Percentiles rank a stretch among this genome's conserved stretches.
Evolutionary conservation across 768 basidiomycete genomes (phyloP).

Genomic region (Lepiota brunneoincarnata): DNA sequence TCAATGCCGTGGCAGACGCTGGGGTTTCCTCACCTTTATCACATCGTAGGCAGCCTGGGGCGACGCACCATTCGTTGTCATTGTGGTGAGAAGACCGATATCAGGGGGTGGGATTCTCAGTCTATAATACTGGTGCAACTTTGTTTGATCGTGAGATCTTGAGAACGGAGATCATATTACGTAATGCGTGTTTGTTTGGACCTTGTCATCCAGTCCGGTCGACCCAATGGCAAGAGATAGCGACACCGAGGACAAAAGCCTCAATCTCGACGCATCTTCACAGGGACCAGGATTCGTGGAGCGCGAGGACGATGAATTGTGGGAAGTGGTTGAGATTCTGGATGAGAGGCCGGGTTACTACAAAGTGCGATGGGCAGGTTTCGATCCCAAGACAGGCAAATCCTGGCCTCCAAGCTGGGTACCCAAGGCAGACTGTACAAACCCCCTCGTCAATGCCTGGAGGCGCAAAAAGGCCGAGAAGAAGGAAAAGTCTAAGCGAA

Average conservation of each 20-base stretch:
- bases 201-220: no score
- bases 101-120: no score
- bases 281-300: constrained; percentile 48
- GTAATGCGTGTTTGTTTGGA: no score
- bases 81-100: no score
- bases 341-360: constrained; percentile 52
- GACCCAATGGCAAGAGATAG: no score
- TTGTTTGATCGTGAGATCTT: no score
- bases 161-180: no score
- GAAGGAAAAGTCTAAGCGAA: constrained; percentile 33
- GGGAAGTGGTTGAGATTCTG: constrained; percentile 64
- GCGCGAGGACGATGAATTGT: constrained; percentile 56
- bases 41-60: no score
- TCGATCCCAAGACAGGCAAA: constrained; percentile 56
- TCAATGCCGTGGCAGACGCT: no score
- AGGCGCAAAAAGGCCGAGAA: constrained; percentile 43
- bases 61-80: no score
- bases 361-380: constrained; percentile 68
- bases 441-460: constrained; percentile 64
- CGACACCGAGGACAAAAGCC: neutral
- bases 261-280: constrained; percentile 4
- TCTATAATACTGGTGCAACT: no score
- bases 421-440: constrained; percentile 61
- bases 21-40: no score
- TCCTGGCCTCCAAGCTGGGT: constrained; percentile 76